Base-by-base conservation (phyloP, 2,329 filamentous ascomycete genomes). In the Trichoderma hamatum region DNA sequence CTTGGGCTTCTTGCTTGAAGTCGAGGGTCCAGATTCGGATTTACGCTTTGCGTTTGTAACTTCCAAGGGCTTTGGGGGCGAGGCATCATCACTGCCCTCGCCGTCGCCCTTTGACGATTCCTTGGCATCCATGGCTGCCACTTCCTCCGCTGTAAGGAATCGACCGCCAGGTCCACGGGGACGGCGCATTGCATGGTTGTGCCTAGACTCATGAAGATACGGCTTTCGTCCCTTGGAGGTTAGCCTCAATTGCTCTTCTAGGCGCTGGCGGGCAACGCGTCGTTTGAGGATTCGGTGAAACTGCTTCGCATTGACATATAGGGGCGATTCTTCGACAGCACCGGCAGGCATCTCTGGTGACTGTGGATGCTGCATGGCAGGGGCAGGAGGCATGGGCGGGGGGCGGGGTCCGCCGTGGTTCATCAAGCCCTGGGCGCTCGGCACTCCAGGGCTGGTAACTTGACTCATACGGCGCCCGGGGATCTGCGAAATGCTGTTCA, bases 291-390 rank as follows among this genome's bases (percentile, higher is more conserved):
- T 99, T 30, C 96, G 92, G 78, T 99, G 96, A 74, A 99, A 99
- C 76, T 99, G 96, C 80, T 99, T 99, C 5, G 96, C 96, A 76
- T 99, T 99, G 76, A 99, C 96, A 75, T 99, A 99, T 1, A 99
- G 84, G 0, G 96, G 96, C 0, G 95, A 95, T 77, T 99, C 96
- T 78, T 98, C 96, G 4, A 90, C 89, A 16, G 87, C 86, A 16
- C 86, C 85, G 3, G 90, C 84, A 1, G 91, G 87, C 75, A 96
- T 88, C 77, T 97, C 94, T 9, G 93, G 92, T 1, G 93, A 95
- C 71, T 92, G 89, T 3, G 88, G 87, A 56, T 88, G 87, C 70
- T 88, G 89, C 81, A 90, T 90, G 72, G 86, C 84, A 76, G 91
- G 90, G 10, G 87, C 84, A 11, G 88, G 82, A 11, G 86, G 80